Evolutionary conservation across 768 basidiomycete species (phyloP).

Genomic region (Gelatoporia subvermispora): DNA sequence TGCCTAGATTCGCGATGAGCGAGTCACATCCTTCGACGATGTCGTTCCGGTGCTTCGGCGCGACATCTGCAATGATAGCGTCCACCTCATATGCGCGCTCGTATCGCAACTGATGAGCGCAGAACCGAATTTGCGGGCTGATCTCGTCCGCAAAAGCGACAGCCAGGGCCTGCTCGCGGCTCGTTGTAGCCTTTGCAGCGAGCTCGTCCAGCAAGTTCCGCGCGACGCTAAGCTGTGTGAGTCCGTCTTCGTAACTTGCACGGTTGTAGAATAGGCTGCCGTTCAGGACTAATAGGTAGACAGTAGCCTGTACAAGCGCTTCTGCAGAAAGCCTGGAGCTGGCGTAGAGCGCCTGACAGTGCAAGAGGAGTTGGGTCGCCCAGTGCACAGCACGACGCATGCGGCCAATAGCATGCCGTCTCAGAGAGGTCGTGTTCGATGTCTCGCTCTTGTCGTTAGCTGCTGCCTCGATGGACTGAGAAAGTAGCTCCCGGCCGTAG

Average conservation of each 20-base stretch:
- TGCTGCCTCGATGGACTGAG: constrained; percentile 45
- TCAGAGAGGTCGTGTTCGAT: constrained; percentile 46
- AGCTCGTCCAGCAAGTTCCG: constrained; percentile 66
- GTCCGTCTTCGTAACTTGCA: constrained; percentile 68
- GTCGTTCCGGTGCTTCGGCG: constrained; percentile 48
- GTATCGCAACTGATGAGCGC: constrained; percentile 82
- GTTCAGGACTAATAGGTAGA: constrained; percentile 76
- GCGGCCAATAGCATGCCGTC: constrained; percentile 72
- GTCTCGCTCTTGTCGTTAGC: constrained; percentile 25
- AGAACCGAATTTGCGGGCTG: constrained; percentile 87
- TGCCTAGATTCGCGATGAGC: constrained; percentile 46
- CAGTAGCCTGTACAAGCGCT: constrained; percentile 61
- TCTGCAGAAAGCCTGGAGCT: constrained; percentile 48
- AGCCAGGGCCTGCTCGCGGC: constrained; percentile 84
- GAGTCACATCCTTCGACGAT: constrained; percentile 61
- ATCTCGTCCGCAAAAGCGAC: constrained; percentile 81
- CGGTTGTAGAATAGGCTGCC: constrained; percentile 80
- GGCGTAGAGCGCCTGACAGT: constrained; percentile 60
- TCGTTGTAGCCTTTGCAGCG: constrained; percentile 56
- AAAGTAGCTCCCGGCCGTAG: constrained; percentile 74
- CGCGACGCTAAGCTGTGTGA: constrained; percentile 78
- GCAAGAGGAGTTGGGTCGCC: constrained; percentile 72
- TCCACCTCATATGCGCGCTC: constrained; percentile 79
- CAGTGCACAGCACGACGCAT: constrained; percentile 78
- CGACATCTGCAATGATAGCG: constrained; percentile 62